Conservation (phyloP, 345 rosid genomes). For the Conringia planisiliqua region DNA sequence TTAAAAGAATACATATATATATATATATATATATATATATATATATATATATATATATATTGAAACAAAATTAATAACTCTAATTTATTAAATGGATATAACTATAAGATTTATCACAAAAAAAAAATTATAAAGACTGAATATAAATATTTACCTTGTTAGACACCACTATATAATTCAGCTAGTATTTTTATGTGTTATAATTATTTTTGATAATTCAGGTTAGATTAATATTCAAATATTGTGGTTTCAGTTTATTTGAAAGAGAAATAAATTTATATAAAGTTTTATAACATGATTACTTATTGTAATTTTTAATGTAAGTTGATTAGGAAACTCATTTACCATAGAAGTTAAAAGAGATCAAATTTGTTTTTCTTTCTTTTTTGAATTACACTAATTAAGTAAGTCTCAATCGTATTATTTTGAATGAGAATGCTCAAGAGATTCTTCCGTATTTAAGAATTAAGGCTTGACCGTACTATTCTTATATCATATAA, state of each 20-base stretch:
- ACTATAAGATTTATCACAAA: background rate
- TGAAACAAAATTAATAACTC: background rate
- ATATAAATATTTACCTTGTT: background rate
- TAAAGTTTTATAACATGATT: background rate
- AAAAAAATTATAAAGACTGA: background rate
- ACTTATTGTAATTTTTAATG: background rate
- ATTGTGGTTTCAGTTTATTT: background rate
- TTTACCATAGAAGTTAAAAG: background rate
- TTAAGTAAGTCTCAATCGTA: background rate
- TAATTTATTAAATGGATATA: background rate
- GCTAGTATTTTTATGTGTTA: background rate
- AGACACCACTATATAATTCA: background rate
- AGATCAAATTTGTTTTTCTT: background rate
- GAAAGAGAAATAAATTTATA: no score
- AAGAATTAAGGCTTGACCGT: background rate
- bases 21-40: no score
- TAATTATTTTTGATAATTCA: background rate
- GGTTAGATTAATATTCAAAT: background rate
- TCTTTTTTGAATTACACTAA: background rate
- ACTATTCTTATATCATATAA: background rate
- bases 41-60: no score
- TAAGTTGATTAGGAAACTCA: background rate
- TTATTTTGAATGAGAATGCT: background rate
- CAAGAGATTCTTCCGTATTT: background rate
- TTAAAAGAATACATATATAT: no score